These are phyloP conservation scores for Kazachstania bromeliacearum DNA, from an alignment of 805 yeast genomes.

Conservation along the genomic window DNA sequence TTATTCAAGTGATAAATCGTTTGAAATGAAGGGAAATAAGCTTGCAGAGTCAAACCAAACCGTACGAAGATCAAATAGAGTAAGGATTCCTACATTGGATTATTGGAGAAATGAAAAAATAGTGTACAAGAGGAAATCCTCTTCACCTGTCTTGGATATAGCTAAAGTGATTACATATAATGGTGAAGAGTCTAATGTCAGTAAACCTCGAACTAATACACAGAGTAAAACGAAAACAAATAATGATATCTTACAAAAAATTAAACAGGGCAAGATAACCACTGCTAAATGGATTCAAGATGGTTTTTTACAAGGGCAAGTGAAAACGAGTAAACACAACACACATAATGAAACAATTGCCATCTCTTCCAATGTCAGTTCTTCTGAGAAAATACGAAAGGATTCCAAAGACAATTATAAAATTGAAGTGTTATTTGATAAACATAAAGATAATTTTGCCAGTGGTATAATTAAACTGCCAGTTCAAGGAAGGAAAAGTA, in stretches of 20 bases:
- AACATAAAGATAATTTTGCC: conserved; percentile 52
- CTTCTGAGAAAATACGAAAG: conserved; percentile 32
- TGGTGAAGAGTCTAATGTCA: conserved; percentile 8
- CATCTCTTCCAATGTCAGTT: conserved; percentile 51
- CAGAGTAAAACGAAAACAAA: background rate
- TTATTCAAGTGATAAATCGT: conserved; percentile 21
- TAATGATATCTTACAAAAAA: conserved; percentile 10
- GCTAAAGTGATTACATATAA: conserved; percentile 45
- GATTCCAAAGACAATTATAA: conserved; percentile 44
- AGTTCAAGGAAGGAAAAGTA: conserved; percentile 48
- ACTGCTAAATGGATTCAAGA: conserved; percentile 22
- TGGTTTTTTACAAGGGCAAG: conserved; percentile 13
- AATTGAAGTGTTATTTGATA: conserved; percentile 54
- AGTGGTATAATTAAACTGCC: conserved; percentile 66
- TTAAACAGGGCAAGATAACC: conserved; percentile 19
- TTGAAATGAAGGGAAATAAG: no score
- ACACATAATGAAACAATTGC: conserved; percentile 36
- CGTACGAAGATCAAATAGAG: conserved; percentile 52
- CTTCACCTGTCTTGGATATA: conserved; percentile 43
- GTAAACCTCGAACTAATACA: background rate
- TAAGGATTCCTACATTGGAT: conserved; percentile 61
- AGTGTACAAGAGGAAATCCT: conserved; percentile 39
- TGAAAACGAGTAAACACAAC: conserved; percentile 21
- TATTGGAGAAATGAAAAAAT: conserved; percentile 79
- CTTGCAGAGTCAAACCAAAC: background rate